Percentiles rank a stretch among this genome's conserved stretches.
These are phyloP conservation scores for Naganishia vishniacii DNA, from an alignment of 768 basidiomycete species.

Conservation along the genomic window DNA sequence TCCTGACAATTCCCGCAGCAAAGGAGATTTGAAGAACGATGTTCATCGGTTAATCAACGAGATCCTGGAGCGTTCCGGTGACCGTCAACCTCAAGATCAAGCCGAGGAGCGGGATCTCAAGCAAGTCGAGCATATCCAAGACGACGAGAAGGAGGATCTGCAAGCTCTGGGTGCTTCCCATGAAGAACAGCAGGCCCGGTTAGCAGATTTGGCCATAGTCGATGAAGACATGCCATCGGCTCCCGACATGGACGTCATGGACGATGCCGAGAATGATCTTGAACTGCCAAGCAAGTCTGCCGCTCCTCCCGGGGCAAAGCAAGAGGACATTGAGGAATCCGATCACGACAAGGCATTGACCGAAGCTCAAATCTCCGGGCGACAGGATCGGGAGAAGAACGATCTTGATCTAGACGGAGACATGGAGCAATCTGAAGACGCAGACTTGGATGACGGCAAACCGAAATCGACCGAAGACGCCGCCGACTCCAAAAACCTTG, in stretches of 20 bases:
- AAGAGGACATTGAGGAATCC: constrained; percentile 22
- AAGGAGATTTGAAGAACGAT: constrained; percentile 72
- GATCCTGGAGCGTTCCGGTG: constrained; percentile 53
- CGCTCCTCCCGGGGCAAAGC: constrained; percentile 15
- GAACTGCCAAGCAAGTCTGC: constrained; percentile 24
- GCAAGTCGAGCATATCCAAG: constrained; percentile 67
- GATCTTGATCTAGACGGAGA: constrained; percentile 17
- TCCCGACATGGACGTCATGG: constrained; percentile 35
- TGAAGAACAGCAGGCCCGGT: constrained; percentile 73
- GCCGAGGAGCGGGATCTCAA: constrained; percentile 31
- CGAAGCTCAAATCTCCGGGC: constrained; percentile 40
- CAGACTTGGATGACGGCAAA: constrained; percentile 54
- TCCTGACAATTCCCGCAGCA: constrained; percentile 3
- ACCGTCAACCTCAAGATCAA: constrained; percentile 31
- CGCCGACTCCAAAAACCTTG: constrained; percentile 46
- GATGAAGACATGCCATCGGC: constrained; percentile 54
- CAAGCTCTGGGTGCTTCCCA: constrained; percentile 84
- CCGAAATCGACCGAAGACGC: constrained; percentile 52
- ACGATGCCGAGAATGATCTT: constrained; percentile 28
- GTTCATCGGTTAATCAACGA: constrained; percentile 77
- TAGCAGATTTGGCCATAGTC: constrained; percentile 71
- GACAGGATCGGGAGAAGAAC: constrained; percentile 6
- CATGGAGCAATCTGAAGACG: constrained; percentile 29
- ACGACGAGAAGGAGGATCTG: constrained; percentile 56
- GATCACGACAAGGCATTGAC: constrained; percentile 49